A percentile compares a stretch with the other conserved stretches of the same genome.
These are phyloP conservation scores for Phytophthora niederhauseri DNA, from an alignment of 352 stramenopile genomes.

Conservation along the genomic window DNA sequence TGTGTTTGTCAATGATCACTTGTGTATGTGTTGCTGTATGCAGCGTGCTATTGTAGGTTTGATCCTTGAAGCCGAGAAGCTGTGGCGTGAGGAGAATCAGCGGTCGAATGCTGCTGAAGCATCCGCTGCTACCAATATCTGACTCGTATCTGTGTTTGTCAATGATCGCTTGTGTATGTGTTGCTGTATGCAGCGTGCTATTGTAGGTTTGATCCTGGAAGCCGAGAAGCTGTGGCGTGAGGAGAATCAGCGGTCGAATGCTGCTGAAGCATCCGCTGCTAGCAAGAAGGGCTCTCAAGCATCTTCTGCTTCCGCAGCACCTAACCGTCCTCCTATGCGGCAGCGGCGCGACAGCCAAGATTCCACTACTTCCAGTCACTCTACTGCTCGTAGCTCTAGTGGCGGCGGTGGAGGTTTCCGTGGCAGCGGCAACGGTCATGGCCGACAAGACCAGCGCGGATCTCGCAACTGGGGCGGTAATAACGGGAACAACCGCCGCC, in stretches of 20 bases:
- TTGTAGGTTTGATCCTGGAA: slow-evolving; percentile 74
- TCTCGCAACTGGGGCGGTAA: slow-evolving; percentile 34
- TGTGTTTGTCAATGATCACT: slow-evolving; percentile 4
- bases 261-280: slow-evolving; percentile 17
- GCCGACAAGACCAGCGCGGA: slow-evolving; percentile 32
- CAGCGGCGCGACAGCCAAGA: slow-evolving; percentile 43
- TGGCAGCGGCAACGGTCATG: slow-evolving; percentile 20
- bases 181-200: slow-evolving; percentile 50
- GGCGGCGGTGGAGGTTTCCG: slow-evolving; percentile 20
- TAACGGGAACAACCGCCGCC: slow-evolving; percentile 26
- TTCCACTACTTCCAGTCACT: slow-evolving; percentile 45
- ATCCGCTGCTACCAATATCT: slow-evolving; percentile 1
- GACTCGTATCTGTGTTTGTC: slow-evolving; percentile 10
- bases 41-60: slow-evolving; percentile 72
- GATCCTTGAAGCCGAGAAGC: slow-evolving; percentile 71
- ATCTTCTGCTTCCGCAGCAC: slow-evolving; percentile 6
- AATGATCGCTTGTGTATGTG: slow-evolving; percentile 11
- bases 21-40: slow-evolving; percentile 21
- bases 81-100: slow-evolving; percentile 64
- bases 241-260: slow-evolving; percentile 38
- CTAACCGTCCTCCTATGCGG: slow-evolving; percentile 22
- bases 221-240: slow-evolving; percentile 69
- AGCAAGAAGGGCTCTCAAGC: slow-evolving; percentile 33
- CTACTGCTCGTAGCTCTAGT: slow-evolving; percentile 45
- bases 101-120: slow-evolving; percentile 16